A percentile compares a stretch with the other conserved stretches of the same genome.
phyloP scores from a whole-genome alignment of 352 stramenopile genomes.

The Blastocystis sp. region DNA sequence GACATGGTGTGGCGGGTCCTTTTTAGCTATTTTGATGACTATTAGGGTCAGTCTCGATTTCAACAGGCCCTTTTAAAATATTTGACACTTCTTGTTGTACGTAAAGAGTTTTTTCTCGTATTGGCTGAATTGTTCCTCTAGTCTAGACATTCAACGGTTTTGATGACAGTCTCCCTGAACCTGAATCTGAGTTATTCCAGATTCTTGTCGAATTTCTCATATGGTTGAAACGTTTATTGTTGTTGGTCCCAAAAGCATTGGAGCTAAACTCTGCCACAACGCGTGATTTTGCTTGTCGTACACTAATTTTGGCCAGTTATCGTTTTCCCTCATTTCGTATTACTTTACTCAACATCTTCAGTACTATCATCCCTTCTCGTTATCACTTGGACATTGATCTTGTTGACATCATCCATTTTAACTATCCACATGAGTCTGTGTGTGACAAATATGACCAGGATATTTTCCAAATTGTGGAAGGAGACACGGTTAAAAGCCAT shows the following conservation, averaged over 20 bases:
- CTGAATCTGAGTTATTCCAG: constrained; percentile 14
- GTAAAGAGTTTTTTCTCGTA: constrained; percentile 43
- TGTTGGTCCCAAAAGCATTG: not conserved
- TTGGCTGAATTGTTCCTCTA: not conserved
- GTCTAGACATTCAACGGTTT: constrained; percentile 13
- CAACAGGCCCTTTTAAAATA: constrained; percentile 43
- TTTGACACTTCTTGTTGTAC: not conserved
- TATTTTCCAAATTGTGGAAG: not conserved
- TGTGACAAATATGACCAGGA: constrained; percentile 35
- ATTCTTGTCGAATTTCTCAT: not conserved
- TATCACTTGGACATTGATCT: constrained; percentile 20
- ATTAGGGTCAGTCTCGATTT: not conserved
- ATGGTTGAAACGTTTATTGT: not conserved
- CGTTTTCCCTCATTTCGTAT: constrained; percentile 16
- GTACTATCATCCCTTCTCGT: not conserved
- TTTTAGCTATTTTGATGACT: not conserved
- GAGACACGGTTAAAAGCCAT: not conserved
- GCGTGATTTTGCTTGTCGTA: not conserved
- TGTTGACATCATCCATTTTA: not conserved
- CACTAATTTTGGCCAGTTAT: not conserved
- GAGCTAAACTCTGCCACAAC: not conserved
- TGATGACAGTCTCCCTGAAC: not conserved
- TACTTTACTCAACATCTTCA: not conserved
- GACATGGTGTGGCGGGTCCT: not conserved
- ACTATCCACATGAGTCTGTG: not conserved